Percentiles rank a stretch among this genome's conserved stretches.
Conservation (phyloP, 192 early-diverging fungal genomes). For the Haplosporangium gracile region DNA sequence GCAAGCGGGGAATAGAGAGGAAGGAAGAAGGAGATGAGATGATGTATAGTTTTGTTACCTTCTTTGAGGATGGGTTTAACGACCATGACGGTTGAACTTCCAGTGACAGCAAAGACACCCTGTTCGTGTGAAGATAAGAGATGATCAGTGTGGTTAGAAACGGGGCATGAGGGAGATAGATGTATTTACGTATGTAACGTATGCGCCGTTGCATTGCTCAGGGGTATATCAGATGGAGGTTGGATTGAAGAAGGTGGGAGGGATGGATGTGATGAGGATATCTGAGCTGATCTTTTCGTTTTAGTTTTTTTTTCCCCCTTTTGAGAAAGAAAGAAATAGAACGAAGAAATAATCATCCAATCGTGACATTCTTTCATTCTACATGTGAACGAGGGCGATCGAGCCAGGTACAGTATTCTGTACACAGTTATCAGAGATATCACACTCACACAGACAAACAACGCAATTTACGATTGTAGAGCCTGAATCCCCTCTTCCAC, state of each 20-base stretch:
- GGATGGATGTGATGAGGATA: neutral
- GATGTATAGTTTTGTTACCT: neutral
- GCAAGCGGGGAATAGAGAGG: neutral
- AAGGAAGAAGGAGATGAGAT: neutral
- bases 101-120: conserved; percentile 59
- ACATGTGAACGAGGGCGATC: neutral
- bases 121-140: neutral
- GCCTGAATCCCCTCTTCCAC: neutral
- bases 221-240: neutral
- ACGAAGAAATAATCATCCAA: neutral
- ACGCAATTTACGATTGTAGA: neutral
- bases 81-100: conserved; percentile 59
- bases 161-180: neutral
- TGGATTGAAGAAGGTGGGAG: neutral
- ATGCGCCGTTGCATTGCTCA: neutral
- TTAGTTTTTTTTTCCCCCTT: neutral
- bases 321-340: neutral
- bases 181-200: too few species aligned
- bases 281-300: neutral
- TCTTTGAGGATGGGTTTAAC: conserved; percentile 56
- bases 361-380: neutral
- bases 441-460: neutral
- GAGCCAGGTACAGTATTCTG: neutral
- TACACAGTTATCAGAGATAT: too few species aligned
- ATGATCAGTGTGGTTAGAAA: neutral